Base-by-base conservation (phyloP, 768 basidiomycete genomes). In the Tylopilus sp. region DNA sequence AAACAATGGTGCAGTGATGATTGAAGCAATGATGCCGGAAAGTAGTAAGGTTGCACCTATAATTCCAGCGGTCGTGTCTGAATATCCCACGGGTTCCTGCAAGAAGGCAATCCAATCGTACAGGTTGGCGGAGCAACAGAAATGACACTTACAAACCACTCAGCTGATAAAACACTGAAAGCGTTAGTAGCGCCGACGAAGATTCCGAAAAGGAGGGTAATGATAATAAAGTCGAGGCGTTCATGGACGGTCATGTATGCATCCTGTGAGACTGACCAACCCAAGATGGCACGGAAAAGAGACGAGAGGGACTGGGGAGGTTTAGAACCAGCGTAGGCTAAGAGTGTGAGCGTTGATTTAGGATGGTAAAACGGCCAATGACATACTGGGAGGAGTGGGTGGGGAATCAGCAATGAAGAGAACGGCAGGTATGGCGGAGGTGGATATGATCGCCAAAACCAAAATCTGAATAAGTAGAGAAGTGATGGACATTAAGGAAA, bases 361-460 rank as follows among this genome's bases (percentile, higher is more conserved):
- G 31, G 5, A 21, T 7, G 17, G 30, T 28, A 22, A 29, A 10
- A 22, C n/a, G 2, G 19, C 21, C 16, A 43, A 3, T 16, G 11
- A 47, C 79, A 36, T 68, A 92, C 90, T 92, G 0, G 91, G 91
- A 25, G 91, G 91, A 9, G 78, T 83, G 21, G 89, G 88, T 8
- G 91, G 91, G 1, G 77, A 74, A 29, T 73, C 73, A 2, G 73
- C 62, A 22, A 94, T 78, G 22, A 90, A 64, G 43, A 92, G 72
- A 3, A 81, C 72, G 19, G 77, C 73, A 0, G 89, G 89, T 10
- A 74, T 63, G 1, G 76, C 78, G 2, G 72, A 87, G 2, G 86
- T 87, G 16, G 80, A 81, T 17, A 90, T 78, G 54, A 92, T 84
- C 3, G 78, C 90, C 21, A 92, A 76, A 6, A 87, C 71, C 6